phyloP scores from a whole-genome alignment of 23 red algal species.

The Cyanidium caldarium region DNA sequence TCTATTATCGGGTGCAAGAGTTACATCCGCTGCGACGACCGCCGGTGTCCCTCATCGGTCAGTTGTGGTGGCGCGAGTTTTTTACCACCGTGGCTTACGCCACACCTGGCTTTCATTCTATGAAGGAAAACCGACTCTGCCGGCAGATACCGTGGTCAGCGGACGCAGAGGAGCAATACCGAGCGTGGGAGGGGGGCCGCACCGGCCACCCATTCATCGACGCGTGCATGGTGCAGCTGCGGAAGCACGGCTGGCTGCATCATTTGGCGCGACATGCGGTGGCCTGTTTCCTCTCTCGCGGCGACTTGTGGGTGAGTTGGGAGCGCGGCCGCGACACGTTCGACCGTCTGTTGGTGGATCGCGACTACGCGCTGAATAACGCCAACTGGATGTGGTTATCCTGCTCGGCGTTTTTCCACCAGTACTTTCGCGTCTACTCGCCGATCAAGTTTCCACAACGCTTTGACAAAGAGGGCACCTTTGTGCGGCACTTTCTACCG shows the following conservation, averaged over 20 bases:
- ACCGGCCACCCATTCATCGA: constrained; percentile 95
- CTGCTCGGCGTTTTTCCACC: constrained; percentile 73
- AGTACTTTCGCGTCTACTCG: constrained; percentile 90
- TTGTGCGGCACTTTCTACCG: constrained; percentile 76
- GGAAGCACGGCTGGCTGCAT: constrained; percentile 70
- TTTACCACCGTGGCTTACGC: constrained; percentile 43
- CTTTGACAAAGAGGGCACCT: constrained; percentile 42
- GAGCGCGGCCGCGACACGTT: constrained; percentile 56
- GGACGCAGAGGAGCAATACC: constrained; percentile 10
- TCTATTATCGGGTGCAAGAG: constrained; percentile 22
- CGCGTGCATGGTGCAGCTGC: constrained; percentile 82
- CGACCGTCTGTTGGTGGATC: constrained; percentile 64
- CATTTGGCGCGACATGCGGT: constrained; percentile 83
- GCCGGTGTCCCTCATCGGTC: constrained; percentile 60
- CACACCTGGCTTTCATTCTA: constrained; percentile 52
- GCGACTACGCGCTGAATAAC: constrained; percentile 65
- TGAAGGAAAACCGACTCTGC: constrained; percentile 67
- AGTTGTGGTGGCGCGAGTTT: constrained; percentile 80
- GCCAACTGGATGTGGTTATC: constrained; percentile 99
- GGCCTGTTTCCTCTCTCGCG: constrained; percentile 91
- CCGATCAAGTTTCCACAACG: constrained; percentile 62
- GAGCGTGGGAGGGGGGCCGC: constrained; percentile 46
- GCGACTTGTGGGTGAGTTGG: constrained; percentile 95
- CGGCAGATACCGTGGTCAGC: constrained; percentile 65
- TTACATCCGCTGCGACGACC: constrained; percentile 22